phyloP scores from a whole-genome alignment of 2,329 filamentous ascomycete species.

The Talaromyces sp. region DNA sequence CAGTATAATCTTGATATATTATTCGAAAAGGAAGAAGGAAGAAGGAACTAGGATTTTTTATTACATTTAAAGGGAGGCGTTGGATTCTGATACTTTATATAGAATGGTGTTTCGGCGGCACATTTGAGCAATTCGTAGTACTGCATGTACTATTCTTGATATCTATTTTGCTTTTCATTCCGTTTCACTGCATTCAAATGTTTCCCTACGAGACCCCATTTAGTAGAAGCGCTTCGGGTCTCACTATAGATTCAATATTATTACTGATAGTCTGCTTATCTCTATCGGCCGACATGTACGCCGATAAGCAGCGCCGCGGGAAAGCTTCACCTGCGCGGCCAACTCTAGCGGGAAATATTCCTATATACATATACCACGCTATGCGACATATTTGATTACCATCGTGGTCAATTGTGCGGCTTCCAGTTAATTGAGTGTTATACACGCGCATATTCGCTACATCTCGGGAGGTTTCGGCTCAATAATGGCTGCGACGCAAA shows the following conservation, averaged over 20 bases:
- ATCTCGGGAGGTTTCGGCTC: neutral
- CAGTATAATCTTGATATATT: no score
- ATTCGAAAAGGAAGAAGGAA: no score
- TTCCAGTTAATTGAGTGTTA: neutral
- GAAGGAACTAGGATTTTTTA: no score
- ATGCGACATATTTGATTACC: neutral
- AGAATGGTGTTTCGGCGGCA: neutral
- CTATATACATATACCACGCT: no score
- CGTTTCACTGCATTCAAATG: neutral
- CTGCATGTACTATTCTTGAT: neutral
- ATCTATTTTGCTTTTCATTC: neutral
- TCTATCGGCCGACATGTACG: neutral
- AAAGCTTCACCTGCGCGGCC: neutral
- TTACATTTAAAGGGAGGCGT: no score
- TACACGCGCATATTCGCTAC: neutral
- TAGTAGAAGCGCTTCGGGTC: no score
- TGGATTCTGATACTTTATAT: neutral
- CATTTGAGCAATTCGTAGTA: neutral
- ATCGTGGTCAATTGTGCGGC: no score
- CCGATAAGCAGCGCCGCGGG: neutral
- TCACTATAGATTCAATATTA: no score
- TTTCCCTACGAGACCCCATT: no score
- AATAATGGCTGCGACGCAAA: conserved; percentile 16
- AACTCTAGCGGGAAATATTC: neutral
- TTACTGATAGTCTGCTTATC: neutral